These are phyloP conservation scores for Nakazawaea sp. DNA, from an alignment of 805 yeast species.

Conservation along the genomic window DNA sequence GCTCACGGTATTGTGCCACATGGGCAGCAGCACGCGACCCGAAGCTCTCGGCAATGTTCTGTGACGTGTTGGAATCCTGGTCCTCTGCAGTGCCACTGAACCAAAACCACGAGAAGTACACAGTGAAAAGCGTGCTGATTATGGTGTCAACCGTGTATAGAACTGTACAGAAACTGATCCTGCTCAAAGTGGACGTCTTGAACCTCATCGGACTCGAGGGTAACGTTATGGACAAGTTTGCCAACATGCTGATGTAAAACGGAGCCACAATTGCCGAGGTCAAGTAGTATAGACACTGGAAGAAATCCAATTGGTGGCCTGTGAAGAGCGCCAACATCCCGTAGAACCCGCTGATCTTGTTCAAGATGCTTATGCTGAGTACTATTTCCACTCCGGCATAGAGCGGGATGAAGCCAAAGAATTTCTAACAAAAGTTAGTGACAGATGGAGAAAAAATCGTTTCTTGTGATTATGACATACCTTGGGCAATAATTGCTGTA, in stretches of 20 bases:
- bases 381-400: constrained; percentile 84
- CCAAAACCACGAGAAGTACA: constrained; percentile 75
- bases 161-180: constrained; percentile 55
- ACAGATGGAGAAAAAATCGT: neutral
- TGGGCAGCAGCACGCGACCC: neutral
- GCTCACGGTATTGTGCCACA: neutral
- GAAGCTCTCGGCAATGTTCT: neutral
- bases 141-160: constrained; percentile 64
- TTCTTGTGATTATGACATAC: constrained; percentile 1
- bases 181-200: constrained; percentile 48
- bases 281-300: constrained; percentile 78
- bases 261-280: constrained; percentile 58
- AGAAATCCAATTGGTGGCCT: constrained; percentile 75
- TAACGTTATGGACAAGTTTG: constrained; percentile 26
- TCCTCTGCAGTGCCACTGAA: constrained; percentile 30
- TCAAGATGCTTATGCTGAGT: constrained; percentile 68
- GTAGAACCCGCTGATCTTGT: constrained; percentile 84
- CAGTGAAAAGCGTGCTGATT: constrained; percentile 59
- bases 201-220: constrained; percentile 13
- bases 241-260: constrained; percentile 55
- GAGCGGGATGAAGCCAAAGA: constrained; percentile 68
- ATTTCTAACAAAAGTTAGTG: constrained; percentile 31
- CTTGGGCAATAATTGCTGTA: constrained; percentile 9
- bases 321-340: constrained; percentile 84
- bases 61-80: constrained; percentile 16